Percentiles rank a stretch among this genome's conserved stretches.
phyloP scores from a whole-genome alignment of 179 eudicot genomes.

The Kewa caespitosa region DNA sequence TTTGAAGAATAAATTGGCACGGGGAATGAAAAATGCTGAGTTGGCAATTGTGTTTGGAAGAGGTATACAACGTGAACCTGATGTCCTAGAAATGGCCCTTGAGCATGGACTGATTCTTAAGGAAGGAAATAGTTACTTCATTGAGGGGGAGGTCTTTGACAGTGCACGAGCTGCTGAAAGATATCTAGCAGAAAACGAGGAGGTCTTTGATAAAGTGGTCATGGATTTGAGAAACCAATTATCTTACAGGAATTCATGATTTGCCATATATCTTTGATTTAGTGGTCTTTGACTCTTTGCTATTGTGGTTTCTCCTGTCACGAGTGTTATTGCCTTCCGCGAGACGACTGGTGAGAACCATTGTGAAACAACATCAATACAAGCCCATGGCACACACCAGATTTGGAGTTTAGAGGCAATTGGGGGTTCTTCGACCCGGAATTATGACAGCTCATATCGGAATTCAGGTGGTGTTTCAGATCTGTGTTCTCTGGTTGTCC shows the following conservation, averaged over 20 bases:
- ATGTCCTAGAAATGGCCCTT: conserved; percentile 78
- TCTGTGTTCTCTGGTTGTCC: background rate
- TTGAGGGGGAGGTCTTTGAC: conserved; percentile 53
- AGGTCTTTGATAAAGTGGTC: conserved; percentile 48
- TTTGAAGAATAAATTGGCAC: conserved; percentile 86
- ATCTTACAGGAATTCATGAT: conserved; percentile 39
- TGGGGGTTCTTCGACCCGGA: background rate
- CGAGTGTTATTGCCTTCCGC: background rate
- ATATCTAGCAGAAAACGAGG: conserved; percentile 56
- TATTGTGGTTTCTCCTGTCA: conserved; percentile 9
- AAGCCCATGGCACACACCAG: background rate
- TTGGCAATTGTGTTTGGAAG: conserved; percentile 69
- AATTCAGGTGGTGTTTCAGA: background rate
- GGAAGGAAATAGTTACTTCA: conserved; percentile 52
- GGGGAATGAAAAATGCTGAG: conserved; percentile 68
- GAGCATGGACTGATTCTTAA: conserved; percentile 61
- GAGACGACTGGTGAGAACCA: background rate
- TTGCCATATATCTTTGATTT: background rate
- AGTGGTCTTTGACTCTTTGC: background rate
- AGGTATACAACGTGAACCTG: conserved; percentile 70
- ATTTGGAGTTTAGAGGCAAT: background rate
- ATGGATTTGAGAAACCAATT: conserved; percentile 56
- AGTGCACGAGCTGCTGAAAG: conserved; percentile 50
- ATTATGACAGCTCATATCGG: background rate
- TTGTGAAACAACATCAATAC: background rate